Conservation (phyloP, 2,329 filamentous ascomycete species). For the Ceratocystis harringtonii region DNA sequence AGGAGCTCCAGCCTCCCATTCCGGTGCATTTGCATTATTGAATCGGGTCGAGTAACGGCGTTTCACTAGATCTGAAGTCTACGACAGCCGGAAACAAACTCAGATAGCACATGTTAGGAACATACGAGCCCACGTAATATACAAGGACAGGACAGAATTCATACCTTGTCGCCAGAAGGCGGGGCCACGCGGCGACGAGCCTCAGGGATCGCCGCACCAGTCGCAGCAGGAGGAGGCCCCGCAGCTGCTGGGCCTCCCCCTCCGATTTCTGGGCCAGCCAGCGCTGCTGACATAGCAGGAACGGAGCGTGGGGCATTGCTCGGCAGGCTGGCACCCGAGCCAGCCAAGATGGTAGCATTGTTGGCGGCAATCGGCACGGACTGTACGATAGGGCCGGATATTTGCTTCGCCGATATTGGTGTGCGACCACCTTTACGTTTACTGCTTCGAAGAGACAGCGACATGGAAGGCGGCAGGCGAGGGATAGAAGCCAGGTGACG, state of each 20-base stretch:
- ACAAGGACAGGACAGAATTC: slow-evolving; percentile 15
- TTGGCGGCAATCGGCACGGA: slow-evolving; percentile 26
- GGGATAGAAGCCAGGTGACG: neutral
- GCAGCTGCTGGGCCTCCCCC: slow-evolving; percentile 20
- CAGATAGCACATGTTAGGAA: neutral
- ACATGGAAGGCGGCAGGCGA: slow-evolving; percentile 32
- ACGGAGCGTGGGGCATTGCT: slow-evolving; percentile 13
- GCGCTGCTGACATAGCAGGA: slow-evolving; percentile 10
- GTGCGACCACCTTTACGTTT: slow-evolving; percentile 46
- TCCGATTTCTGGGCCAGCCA: slow-evolving; percentile 10
- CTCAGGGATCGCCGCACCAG: slow-evolving; percentile 21
- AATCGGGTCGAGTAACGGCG: slow-evolving; percentile 87
- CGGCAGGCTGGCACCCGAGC: slow-evolving; percentile 17
- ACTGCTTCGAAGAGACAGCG: slow-evolving; percentile 48
- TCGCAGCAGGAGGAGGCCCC: neutral
- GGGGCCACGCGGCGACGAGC: slow-evolving; percentile 35
- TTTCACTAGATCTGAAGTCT: slow-evolving; percentile 77
- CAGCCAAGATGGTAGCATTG: slow-evolving; percentile 20
- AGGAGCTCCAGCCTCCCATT: slow-evolving; percentile 54
- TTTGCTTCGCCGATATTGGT: slow-evolving; percentile 46
- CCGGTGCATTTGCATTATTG: slow-evolving; percentile 51
- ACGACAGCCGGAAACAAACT: slow-evolving; percentile 19
- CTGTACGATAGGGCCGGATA: slow-evolving; percentile 44
- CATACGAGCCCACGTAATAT: neutral
- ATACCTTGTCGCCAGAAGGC: slow-evolving; percentile 40